Evolutionary conservation across 1,139 yeast genomes (phyloP).

Genomic region (Magnusiomyces fungicola): DNA sequence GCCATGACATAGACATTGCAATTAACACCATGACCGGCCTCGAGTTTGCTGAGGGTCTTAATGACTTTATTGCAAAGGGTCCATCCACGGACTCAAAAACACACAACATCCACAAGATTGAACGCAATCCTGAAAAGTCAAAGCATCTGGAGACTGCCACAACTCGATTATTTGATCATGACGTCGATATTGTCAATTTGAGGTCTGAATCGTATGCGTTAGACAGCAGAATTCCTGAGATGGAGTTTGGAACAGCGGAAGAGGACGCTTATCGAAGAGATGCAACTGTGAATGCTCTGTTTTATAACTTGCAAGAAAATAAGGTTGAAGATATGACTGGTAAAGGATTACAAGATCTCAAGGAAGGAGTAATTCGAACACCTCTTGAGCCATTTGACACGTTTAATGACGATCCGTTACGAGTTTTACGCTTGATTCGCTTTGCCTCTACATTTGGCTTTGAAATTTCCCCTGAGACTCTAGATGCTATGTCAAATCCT

Average conservation of each 20-base stretch:
- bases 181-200: constrained; percentile 86
- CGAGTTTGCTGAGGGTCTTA: constrained; percentile 65
- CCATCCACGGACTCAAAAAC: constrained; percentile 16
- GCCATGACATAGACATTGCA: constrained; percentile 89
- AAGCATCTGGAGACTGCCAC: constrained; percentile 97
- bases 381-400: constrained; percentile 82
- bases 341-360: constrained; percentile 63
- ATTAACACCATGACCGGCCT: constrained; percentile 79
- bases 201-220: constrained; percentile 79
- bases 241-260: constrained; percentile 71
- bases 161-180: constrained; percentile 70
- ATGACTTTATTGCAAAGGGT: constrained; percentile 39
- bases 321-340: constrained; percentile 80
- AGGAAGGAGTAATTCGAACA: constrained; percentile 67
- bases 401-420: constrained; percentile 84
- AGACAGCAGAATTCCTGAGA: constrained; percentile 71
- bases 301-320: constrained; percentile 64
- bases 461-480: constrained; percentile 50
- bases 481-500: constrained; percentile 56
- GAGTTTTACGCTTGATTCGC: constrained; percentile 76
- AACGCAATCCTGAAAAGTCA: constrained; percentile 87
- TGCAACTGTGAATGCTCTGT: constrained; percentile 85
- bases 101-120: constrained; percentile 63
- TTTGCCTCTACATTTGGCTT: constrained; percentile 80
- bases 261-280: constrained; percentile 92